Evolutionary conservation across 2,329 filamentous ascomycete genomes (phyloP).

Genomic region (Fusarium incarnatum): DNA sequence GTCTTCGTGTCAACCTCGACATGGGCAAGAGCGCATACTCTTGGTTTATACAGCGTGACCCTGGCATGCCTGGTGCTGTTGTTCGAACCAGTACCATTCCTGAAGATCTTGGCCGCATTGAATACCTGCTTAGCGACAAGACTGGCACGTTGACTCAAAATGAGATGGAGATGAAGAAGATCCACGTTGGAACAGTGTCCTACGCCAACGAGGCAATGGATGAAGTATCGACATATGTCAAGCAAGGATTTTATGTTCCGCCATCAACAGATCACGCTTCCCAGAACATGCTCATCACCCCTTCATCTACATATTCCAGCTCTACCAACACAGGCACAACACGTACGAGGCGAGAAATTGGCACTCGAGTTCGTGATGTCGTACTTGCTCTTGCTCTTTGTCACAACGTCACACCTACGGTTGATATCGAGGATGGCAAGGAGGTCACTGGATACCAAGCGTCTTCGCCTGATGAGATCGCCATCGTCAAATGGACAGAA

Average conservation of each 20-base stretch:
- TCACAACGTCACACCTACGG: slow-evolving; percentile 91
- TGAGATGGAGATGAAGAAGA: slow-evolving; percentile 99
- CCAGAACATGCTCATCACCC: slow-evolving; percentile 73
- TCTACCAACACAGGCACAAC: slow-evolving; percentile 74
- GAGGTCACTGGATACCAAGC: slow-evolving; percentile 90
- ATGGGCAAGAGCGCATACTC: slow-evolving; percentile 98
- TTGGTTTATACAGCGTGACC: slow-evolving; percentile 91
- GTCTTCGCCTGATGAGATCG: slow-evolving; percentile 97
- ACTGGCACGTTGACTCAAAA: slow-evolving; percentile 98
- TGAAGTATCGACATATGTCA: slow-evolving; percentile 88
- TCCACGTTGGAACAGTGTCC: slow-evolving; percentile 96
- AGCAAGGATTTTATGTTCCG: slow-evolving; percentile 78
- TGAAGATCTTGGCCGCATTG: slow-evolving; percentile 93
- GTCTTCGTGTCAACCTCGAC: slow-evolving; percentile 93
- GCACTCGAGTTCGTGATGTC: slow-evolving; percentile 90
- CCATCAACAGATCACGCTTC: slow-evolving; percentile 58
- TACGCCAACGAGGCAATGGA: slow-evolving; percentile 99
- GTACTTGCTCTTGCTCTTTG: slow-evolving; percentile 92
- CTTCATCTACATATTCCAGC: slow-evolving; percentile 76
- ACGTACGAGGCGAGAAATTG: slow-evolving; percentile 91
- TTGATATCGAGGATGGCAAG: slow-evolving; percentile 82
- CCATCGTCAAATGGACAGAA: slow-evolving; percentile 96
- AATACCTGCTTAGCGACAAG: slow-evolving; percentile 96
- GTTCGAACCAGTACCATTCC: slow-evolving; percentile 98
- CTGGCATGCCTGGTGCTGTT: slow-evolving; percentile 89